These are phyloP conservation scores for Hypoxylon trugodes DNA, from an alignment of 495 filamentous ascomycete genomes.

Conservation along the genomic window DNA sequence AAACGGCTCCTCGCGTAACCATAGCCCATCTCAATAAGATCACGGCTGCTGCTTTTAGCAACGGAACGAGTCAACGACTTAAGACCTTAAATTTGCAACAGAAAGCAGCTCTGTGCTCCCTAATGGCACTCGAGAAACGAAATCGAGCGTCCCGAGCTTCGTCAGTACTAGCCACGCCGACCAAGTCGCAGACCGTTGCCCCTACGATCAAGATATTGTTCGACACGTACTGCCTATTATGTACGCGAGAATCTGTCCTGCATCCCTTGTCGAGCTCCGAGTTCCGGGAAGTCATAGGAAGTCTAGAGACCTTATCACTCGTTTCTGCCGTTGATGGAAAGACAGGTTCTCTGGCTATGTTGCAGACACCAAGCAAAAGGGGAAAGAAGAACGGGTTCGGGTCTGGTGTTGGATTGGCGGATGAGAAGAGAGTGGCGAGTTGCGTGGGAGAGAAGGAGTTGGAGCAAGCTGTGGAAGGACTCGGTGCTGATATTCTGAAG, in stretches of 20 bases:
- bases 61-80: conserved; percentile 82
- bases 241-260: conserved; percentile 81
- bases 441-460: conserved; percentile 83
- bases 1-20: conserved; percentile 87
- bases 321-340: conserved; percentile 80
- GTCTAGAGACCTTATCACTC: conserved; percentile 83
- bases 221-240: conserved; percentile 79
- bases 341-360: conserved; percentile 66
- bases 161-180: conserved; percentile 56
- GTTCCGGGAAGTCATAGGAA: conserved; percentile 92
- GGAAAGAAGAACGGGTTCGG: conserved; percentile 54
- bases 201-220: conserved; percentile 83
- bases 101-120: conserved; percentile 90
- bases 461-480: conserved; percentile 72
- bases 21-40: conserved; percentile 92
- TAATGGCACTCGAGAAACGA: conserved; percentile 80
- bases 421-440: conserved; percentile 77
- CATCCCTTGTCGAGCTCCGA: conserved; percentile 88
- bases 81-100: conserved; percentile 92
- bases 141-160: conserved; percentile 54
- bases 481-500: conserved; percentile 65
- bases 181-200: conserved; percentile 52
- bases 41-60: conserved; percentile 84
- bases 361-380: conserved; percentile 68
- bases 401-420: conserved; percentile 48